phyloP scores from a whole-genome alignment of 305 asterid genomes.

The Fraxinus latifolia region DNA sequence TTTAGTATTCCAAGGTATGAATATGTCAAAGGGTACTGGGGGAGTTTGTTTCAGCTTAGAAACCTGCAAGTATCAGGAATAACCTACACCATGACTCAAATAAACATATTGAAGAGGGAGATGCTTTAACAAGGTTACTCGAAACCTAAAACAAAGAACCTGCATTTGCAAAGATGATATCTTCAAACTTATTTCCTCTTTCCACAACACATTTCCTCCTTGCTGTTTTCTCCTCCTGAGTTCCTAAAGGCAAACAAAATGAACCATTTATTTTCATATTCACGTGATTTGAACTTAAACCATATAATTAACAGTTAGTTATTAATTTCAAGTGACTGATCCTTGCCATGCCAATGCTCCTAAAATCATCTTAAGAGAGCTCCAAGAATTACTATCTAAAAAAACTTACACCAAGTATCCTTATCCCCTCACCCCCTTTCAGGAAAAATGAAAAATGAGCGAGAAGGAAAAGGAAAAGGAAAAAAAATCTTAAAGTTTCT shows the following conservation, averaged over 20 bases:
- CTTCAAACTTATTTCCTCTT: conserved; percentile 41
- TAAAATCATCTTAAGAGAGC: conserved; percentile 9
- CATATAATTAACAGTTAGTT: conserved; percentile 5
- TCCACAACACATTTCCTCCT: conserved; percentile 45
- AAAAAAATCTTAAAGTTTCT: background rate
- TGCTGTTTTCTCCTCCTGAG: conserved; percentile 81
- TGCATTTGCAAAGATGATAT: conserved; percentile 63
- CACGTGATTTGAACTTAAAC: background rate
- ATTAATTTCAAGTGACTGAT: background rate
- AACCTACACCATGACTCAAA: conserved; percentile 13
- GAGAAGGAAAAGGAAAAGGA: background rate
- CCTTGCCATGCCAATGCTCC: conserved; percentile 1
- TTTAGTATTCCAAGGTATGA: conserved; percentile 52
- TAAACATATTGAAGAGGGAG: background rate
- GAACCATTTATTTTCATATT: conserved; percentile 5
- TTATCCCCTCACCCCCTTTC: conserved; percentile 3
- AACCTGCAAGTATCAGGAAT: conserved; percentile 50
- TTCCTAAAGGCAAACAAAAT: conserved; percentile 46
- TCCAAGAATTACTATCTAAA: conserved; percentile 3
- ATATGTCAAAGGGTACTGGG: conserved; percentile 88
- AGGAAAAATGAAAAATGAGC: background rate
- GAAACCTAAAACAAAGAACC: conserved; percentile 33
- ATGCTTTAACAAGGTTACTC: conserved; percentile 17
- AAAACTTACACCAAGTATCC: background rate
- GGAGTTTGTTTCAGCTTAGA: conserved; percentile 59